Base-by-base conservation (phyloP, 352 stramenopile species). In the Thalassiosira pacifica region DNA sequence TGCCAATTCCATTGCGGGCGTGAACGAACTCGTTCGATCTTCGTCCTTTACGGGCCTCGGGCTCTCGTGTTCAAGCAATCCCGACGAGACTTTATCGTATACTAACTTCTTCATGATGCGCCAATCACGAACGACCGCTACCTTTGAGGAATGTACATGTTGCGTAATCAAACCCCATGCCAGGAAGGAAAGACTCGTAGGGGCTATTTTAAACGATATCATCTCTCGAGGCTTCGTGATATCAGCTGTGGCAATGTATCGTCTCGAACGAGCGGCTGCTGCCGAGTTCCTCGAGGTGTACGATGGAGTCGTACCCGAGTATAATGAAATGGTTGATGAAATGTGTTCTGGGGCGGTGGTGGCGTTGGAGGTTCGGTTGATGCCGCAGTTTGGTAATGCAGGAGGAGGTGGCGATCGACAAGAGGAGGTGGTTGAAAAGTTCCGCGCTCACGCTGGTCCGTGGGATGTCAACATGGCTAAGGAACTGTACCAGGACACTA, bases 281-380 rank as follows among this genome's bases (percentile, higher is more conserved):
- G 88, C 94, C 22, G 96, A 98, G 83, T 98, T 98, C 76, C 85
- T 98, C 4, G 96, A 98, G 78, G 94, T 98, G 24, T 96, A 97
- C 81, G 84, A 94, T 55, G 84, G 83, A 1, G 96, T 98, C 18
- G 91, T 98, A n/a, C 95, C 96, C 53, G 94, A 98, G 66, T 98
- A 97, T 83, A 93, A 93, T 48, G 94, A 97, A 70, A 94, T 95
- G 27, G 94, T 98, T 0, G 92, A 97, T 74, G 93, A 98, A 81
- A 95, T 98, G 91, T 94, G 91, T 22, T 97, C 92, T 3, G 96
- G 96, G 6, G 91, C 93, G 26, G 97, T 95, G 72, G 92, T 98
- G 68, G 96, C 97, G 1, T 88, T 98, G 76, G 96, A 98, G 77
- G 89, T 99, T 18, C 87, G 93, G 63, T 42, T 79, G 52, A 76